Base-by-base conservation (phyloP, 495 filamentous ascomycete genomes). In the Amorphotheca resinae region DNA sequence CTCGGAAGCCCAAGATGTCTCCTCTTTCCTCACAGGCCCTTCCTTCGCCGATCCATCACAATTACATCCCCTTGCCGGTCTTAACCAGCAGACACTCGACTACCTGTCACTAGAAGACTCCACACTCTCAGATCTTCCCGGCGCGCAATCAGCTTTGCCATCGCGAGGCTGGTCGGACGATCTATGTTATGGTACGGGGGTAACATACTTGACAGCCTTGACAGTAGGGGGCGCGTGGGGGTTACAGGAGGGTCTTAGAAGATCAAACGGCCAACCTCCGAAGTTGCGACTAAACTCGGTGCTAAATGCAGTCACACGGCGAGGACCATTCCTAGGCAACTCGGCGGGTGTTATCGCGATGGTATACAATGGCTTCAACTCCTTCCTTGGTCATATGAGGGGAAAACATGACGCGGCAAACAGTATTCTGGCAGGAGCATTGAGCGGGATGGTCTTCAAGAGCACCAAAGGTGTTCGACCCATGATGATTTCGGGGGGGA, bases 131-230 rank as follows among this genome's bases (percentile, higher is more conserved):
- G 72, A 88, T 54, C 73, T 93, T n/a, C 85, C 91, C 38, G 88
- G 87, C 54, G 70, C 76, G 31, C 81, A 81, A 44, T 86, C 87
- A 11, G 80, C 84, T 26, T 74, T 98, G 25, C 93, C 93, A 3
- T 94, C 87, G 21, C 80, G 93, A 58, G 91, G 91, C 52, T 98
- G 93, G 79, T 91, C 84, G 38, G 91, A 98, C 59, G 91, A 98
- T 62, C 77, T 98, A 38, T 96, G 91, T 64, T 98, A 98, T 59
- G 93, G 93, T 54, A 87, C 89, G 18, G 91, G 91, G 42, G 79
- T 88, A 26, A 93, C 86, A 50, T 98, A 98, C 62, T 73, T 98
- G 39, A 67, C 79, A 9, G 91, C 80, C 0, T 67, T 98, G 49
- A 73, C 84, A n/a, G 40, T 93, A 31, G 91, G 91, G 54, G 91